Base-by-base conservation (phyloP, 345 rosid species). In the Kandelia obovata region DNA sequence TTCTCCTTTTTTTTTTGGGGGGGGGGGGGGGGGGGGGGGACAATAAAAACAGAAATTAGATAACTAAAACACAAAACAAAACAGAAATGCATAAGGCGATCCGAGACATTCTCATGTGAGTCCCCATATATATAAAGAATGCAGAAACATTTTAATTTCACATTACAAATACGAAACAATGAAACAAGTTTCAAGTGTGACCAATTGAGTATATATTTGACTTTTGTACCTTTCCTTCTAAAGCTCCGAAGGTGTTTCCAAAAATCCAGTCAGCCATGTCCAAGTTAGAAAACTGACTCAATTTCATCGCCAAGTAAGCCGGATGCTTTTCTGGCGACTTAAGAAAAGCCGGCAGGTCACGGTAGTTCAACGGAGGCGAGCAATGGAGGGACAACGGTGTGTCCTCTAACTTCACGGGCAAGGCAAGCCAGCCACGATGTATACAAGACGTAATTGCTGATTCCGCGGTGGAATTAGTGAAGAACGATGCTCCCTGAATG, bases 211-310 rank as follows among this genome's bases (percentile, higher is more conserved):
- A 7, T 1, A 34, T 34, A 34, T 7, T 34, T 34, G 27, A 26
- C 28, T 55, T n/a, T 55, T 64, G 16, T 74, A 88, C 96, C 84
- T 84, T 62, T 58, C 76, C 56, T 69, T 90, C 96, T 66, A 90
- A 75, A 6, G 75, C 85, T 62, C 82, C 61, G 32, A 88, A 88
- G 35, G 88, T 81, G 63, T 90, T 90, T 3, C 58, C 82, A 49
- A 88, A 83, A 6, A 84, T 34, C 94, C 92, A 85, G 72, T 88
- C 92, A 19, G 85, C 92, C 66, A 70, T 30, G 61, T 83, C 82
- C 76, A 81, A 71, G 71, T 88, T 87, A 26, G 74, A 64, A 16
- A 75, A 90, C 77, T 90, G 96, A 39, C 63, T 75, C 68, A 85
- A 63, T 70, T 85, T 84, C 86, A 90, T 70, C 20, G 76, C 65